Base-by-base conservation (phyloP, 2,329 filamentous ascomycete genomes). In the Fusarium dimerum region DNA sequence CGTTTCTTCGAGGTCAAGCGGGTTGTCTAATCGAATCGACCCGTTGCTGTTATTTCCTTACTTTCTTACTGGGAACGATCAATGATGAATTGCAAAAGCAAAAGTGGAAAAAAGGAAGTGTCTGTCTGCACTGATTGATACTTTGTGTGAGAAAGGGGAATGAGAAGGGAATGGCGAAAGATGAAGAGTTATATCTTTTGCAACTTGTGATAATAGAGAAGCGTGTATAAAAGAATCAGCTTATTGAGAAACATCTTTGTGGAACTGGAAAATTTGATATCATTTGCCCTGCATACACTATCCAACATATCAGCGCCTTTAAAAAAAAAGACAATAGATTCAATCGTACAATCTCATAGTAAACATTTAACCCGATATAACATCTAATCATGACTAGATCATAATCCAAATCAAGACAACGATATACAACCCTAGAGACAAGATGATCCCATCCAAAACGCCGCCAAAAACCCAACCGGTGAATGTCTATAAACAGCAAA, bases 1-100 rank as follows among this genome's bases (percentile, higher is more conserved):
- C 85, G 94, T 70, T 99, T 99, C 83, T 97, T 97, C 70, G 92
- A 97, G 86, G 85, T 89, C 66, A 85, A 88, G 77, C 78, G 84
- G 46, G 83, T 87, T 47, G 82, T 87, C 62, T 87, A 75, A 74
- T 26, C 20, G 42, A 39, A 16, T 6, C 7, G 7, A 4, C 20
- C 20, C 20, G 4, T 26, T 26, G 4, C 7, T 26, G 4, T 26
- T 26, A 26, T 26, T 26, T 26, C 43, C 15, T 15, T 13, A 5
- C 13, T 8, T 43, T 20, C 26, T 43, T 20, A 5, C 15, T 45
- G 29, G 13, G 18, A 32, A 15, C 32, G 16, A 45, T 45, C 32
- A 20, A 45, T 32, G 55, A 52, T 45, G 32, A 36, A 36, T 36
- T 36, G 20, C 20, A 26, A 26, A 26, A 7, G 20, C 5, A 26